Evolutionary conservation across 257 asterid genomes (phyloP).

Genomic region (Lithospermum erythrorhizon): DNA sequence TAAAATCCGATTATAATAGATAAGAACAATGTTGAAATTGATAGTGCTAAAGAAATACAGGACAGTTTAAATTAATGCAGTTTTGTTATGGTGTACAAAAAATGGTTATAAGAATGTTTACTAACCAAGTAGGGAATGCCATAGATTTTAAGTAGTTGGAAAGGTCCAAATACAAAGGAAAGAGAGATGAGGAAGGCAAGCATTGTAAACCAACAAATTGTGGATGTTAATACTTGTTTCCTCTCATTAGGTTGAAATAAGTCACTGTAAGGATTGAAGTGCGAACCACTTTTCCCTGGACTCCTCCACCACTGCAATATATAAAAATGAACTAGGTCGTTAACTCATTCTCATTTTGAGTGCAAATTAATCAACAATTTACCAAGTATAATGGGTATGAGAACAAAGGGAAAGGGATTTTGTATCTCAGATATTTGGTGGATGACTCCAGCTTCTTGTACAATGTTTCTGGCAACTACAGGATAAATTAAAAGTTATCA

Average conservation of each 20-base stretch:
- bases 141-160: constrained; percentile 44
- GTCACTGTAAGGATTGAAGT: constrained; percentile 66
- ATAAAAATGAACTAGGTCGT: not conserved
- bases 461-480: constrained; percentile 29
- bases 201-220: constrained; percentile 68
- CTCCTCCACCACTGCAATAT: constrained; percentile 55
- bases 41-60: too few species aligned
- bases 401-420: constrained; percentile 34
- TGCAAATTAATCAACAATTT: not conserved
- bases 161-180: constrained; percentile 32
- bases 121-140: constrained; percentile 68
- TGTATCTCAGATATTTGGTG: constrained; percentile 30
- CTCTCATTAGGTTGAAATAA: constrained; percentile 60
- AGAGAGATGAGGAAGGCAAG: constrained; percentile 33
- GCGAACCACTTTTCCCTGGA: constrained; percentile 92
- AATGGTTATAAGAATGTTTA: not conserved
- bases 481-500: not conserved
- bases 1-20: not conserved
- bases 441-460: constrained; percentile 23
- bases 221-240: constrained; percentile 41
- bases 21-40: too few species aligned
- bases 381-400: constrained; percentile 40
- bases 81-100: too few species aligned
- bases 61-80: too few species aligned
- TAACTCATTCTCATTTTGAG: not conserved